Evolutionary conservation across 495 filamentous ascomycete species (phyloP).

Genomic region (Cercophora samala): DNA sequence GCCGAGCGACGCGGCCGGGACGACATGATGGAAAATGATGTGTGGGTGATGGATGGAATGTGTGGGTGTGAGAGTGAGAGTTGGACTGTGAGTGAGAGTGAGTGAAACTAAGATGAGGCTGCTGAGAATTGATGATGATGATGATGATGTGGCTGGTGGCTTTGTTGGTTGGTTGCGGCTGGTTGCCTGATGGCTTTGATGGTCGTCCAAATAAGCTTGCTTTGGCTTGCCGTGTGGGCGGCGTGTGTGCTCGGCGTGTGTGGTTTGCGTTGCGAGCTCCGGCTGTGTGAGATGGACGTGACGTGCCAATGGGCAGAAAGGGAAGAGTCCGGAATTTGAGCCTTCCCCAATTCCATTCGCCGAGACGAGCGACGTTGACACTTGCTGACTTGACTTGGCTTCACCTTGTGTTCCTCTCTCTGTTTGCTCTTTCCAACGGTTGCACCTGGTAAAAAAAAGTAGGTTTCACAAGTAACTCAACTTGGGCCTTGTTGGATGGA

Average conservation of each 20-base stretch:
- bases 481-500: slow-evolving; percentile 16
- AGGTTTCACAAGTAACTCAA: slow-evolving; percentile 22
- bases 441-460: slow-evolving; percentile 5
- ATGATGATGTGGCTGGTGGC: slow-evolving; percentile 1
- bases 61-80: slow-evolving; percentile 5
- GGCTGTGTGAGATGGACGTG: slow-evolving; percentile 7
- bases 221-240: slow-evolving; percentile 14
- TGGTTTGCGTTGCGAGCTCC: too few species aligned
- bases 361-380: too few species aligned
- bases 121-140: neutral
- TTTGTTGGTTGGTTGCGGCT: slow-evolving; percentile 5
- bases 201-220: slow-evolving; percentile 24
- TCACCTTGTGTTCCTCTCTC: neutral
- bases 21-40: slow-evolving; percentile 32
- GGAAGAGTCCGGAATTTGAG: slow-evolving; percentile 8
- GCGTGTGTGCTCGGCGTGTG: neutral
- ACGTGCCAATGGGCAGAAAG: slow-evolving; percentile 24
- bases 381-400: neutral
- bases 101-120: neutral
- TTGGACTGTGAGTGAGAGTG: neutral
- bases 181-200: neutral
- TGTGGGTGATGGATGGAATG: neutral
- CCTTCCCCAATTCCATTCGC: slow-evolving; percentile 16
- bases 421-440: slow-evolving; percentile 2
- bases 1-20: slow-evolving; percentile 46